A percentile compares a stretch with the other conserved stretches of the same genome.
phyloP scores from a whole-genome alignment of 805 yeast species.

The Candida ponderosae region DNA sequence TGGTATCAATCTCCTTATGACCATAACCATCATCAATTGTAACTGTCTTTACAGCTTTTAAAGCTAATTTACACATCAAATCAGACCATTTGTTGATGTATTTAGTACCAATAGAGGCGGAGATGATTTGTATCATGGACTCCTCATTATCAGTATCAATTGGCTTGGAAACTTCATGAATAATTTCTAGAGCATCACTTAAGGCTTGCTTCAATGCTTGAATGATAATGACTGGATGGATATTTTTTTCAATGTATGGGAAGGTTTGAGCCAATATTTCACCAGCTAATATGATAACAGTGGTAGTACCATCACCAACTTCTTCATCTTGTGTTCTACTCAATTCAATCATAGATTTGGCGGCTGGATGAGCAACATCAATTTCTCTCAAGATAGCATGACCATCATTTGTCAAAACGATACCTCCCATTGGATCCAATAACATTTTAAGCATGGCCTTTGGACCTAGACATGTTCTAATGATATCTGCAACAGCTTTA shows the following conservation, averaged over 20 bases:
- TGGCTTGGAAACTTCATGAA: conserved; percentile 74
- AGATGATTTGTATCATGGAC: conserved; percentile 80
- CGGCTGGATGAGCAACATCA: conserved; percentile 98
- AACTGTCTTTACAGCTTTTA: conserved; percentile 84
- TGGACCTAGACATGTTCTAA: conserved; percentile 97
- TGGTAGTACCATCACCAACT: conserved; percentile 97
- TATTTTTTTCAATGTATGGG: conserved; percentile 89
- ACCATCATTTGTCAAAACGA: conserved; percentile 95
- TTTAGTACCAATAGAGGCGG: conserved; percentile 93
- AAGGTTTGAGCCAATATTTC: conserved; percentile 93
- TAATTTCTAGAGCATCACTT: conserved; percentile 81
- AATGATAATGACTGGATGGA: conserved; percentile 94
- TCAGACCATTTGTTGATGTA: conserved; percentile 87
- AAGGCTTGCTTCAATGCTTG: conserved; percentile 90
- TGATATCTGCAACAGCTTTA: conserved; percentile 97
- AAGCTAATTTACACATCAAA: conserved; percentile 82
- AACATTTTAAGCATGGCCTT: conserved; percentile 98
- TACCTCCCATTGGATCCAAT: conserved; percentile 90
- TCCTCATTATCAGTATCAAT: conserved; percentile 78
- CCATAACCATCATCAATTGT: conserved; percentile 47
- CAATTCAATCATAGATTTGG: conserved; percentile 95
- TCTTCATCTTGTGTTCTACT: conserved; percentile 98
- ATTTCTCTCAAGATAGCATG: conserved; percentile 97
- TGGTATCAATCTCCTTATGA: conserved; percentile 80
- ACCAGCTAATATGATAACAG: conserved; percentile 95